These are phyloP conservation scores for Acrocalymma vagum DNA, from an alignment of 2,329 filamentous ascomycete species.

Conservation along the genomic window DNA sequence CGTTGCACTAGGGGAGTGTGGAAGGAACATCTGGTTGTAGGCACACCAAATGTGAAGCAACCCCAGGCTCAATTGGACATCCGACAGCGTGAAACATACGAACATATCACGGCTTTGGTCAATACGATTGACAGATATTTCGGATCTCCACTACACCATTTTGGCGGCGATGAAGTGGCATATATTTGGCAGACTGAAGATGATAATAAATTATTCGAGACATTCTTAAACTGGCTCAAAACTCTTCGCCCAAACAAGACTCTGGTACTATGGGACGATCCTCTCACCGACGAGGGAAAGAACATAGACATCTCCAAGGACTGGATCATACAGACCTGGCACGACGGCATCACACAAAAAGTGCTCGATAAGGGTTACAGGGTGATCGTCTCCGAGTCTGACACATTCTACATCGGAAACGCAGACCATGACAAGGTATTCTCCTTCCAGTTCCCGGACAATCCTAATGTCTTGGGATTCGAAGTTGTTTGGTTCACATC, in stretches of 20 bases:
- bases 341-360: not conserved
- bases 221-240: not conserved
- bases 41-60: no score
- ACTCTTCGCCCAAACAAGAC: not conserved
- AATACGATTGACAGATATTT: constrained; percentile 1
- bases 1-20: no score
- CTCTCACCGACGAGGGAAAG: constrained; percentile 2
- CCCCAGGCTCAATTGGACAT: no score
- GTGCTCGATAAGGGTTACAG: not conserved
- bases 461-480: constrained; percentile 2
- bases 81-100: no score
- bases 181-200: constrained; percentile 2
- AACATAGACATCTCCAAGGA: not conserved
- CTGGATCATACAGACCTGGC: constrained; percentile 4
- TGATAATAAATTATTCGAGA: constrained; percentile 1
- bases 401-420: constrained; percentile 3
- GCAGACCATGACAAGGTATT: not conserved
- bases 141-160: not conserved
- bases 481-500: constrained; percentile 3
- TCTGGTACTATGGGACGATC: not conserved
- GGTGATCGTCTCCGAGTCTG: constrained; percentile 1
- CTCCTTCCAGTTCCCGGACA: not conserved
- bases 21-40: no score
- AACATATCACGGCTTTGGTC: not conserved
- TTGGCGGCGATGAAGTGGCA: constrained; percentile 3